Percentiles rank a stretch among this genome's conserved stretches.
phyloP scores from a whole-genome alignment of 2,329 filamentous ascomycete species.

The Stagonosporopsis cucurbitacearum region DNA sequence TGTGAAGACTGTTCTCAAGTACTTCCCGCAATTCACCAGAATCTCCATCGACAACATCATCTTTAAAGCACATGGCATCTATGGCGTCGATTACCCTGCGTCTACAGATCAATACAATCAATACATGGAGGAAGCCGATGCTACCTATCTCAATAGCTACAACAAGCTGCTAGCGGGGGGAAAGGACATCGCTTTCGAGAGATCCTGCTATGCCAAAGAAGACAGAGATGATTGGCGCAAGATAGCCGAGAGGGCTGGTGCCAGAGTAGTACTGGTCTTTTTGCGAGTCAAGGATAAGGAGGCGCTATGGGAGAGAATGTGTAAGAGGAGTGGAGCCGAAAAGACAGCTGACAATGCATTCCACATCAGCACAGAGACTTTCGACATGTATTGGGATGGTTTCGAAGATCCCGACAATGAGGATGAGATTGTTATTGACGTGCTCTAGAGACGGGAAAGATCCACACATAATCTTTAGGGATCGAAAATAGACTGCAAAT shows the following conservation, averaged over 20 bases:
- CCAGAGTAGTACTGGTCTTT: conserved; percentile 18
- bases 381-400: conserved; percentile 19
- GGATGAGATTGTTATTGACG: conserved; percentile 13
- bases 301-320: conserved; percentile 15
- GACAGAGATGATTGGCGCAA: conserved; percentile 14
- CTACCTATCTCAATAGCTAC: conserved; percentile 7
- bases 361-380: conserved; percentile 15
- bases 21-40: conserved; percentile 7
- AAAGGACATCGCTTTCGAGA: conserved; percentile 17
- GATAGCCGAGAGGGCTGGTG: conserved; percentile 9
- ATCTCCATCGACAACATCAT: conserved; percentile 20
- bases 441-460: background rate
- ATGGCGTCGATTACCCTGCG: conserved; percentile 19
- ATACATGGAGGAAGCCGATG: conserved; percentile 14
- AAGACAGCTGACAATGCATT: conserved; percentile 20
- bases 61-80: conserved; percentile 13
- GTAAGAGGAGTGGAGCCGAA: background rate
- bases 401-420: conserved; percentile 20
- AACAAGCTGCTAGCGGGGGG: background rate
- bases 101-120: conserved; percentile 6
- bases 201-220: conserved; percentile 21
- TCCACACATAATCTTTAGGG: background rate
- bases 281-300: conserved; percentile 16
- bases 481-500: no score
- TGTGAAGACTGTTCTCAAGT: conserved; percentile 6